Base-by-base conservation (phyloP, 2,329 filamentous ascomycete genomes). In the Sordariomycetes sp. region DNA sequence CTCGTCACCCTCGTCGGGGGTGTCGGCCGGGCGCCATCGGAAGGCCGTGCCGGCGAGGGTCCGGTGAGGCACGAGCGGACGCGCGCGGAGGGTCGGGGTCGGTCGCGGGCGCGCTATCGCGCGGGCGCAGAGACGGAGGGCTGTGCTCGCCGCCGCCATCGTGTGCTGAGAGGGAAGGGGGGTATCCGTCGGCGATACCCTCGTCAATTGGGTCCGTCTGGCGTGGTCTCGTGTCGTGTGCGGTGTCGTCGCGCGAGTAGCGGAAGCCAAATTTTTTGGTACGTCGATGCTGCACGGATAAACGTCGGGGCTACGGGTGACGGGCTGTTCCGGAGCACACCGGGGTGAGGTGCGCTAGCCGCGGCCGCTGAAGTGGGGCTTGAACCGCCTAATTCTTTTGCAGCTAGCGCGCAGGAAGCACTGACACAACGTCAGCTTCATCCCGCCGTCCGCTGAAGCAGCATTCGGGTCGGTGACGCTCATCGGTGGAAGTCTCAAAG, bases 71-170 rank as follows among this genome's bases (percentile, higher is more conserved):
- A 42, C 45, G 55, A 55, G 32, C 54, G 34, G 58, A 36, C 28
- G 59, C 54, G 22, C 15, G 57, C 17, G 51, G 42, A 53, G 48
- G 17, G 25, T 13, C 5, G 57, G 53, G 45, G 57, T 25, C 53
- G 62, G 55, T 36, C 60, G 57, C 35, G 61, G 56, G n/a, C 58
- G 35, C 10, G 60, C 45, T 35, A 64, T 62, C 56, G 57, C 58
- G 55, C 62, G 60, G 48, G 57, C 50, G 62, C 70, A 72, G 59
- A 73, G 64, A 64, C 71, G 67, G 57, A 66, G 65, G 62, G 69
- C 69, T 62, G 64, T 65, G 58, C 68, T 69, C 62, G 70, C 66
- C 64, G 71, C 68, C 60, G 70, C 68, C 71, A 73, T 73, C 28
- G 58, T 62, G 60, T 24, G 58, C 59, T 50, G 34, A n/a, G 8